Conservation (phyloP, 2,329 filamentous ascomycete genomes). For the Alternaria sp. region DNA sequence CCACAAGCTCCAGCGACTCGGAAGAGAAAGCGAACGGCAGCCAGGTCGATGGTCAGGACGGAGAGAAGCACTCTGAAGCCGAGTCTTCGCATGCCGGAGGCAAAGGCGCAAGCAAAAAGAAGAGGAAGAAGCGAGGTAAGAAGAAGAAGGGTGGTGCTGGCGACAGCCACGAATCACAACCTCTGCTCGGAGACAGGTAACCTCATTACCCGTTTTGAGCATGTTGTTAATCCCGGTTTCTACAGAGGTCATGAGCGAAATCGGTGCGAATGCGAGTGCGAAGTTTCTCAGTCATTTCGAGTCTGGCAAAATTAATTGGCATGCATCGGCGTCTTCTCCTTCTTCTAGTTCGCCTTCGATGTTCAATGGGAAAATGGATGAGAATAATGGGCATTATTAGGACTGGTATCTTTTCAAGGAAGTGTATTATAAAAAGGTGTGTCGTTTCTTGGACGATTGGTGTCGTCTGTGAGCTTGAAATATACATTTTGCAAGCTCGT, state of each 20-base stretch:
- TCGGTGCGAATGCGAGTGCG: slow-evolving; percentile 1
- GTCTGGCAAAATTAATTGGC: not conserved
- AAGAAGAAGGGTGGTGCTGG: slow-evolving; percentile 43
- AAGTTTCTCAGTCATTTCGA: not conserved
- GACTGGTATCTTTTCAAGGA: not conserved
- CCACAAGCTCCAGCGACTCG: slow-evolving; percentile 62
- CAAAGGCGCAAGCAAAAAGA: slow-evolving; percentile 39
- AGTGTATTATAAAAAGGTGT: not conserved
- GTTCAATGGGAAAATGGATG: not conserved
- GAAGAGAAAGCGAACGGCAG: slow-evolving; percentile 29
- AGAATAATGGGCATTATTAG: slow-evolving; percentile 6
- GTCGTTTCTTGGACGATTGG: not conserved
- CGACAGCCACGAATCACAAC: slow-evolving; percentile 38
- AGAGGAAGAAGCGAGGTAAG: slow-evolving; percentile 47
- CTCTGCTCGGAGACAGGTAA: slow-evolving; percentile 32
- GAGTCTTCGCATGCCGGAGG: slow-evolving; percentile 27
- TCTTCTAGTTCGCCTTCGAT: not conserved
- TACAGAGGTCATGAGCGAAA: slow-evolving; percentile 5
- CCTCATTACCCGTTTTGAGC: not conserved
- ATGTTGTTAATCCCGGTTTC: slow-evolving; percentile 1
- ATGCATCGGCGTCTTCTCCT: not conserved
- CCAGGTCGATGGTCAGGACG: slow-evolving; percentile 30
- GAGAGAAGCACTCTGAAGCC: slow-evolving; percentile 27
- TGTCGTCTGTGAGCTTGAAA: not conserved
- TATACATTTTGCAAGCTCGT: not conserved